Conservation (phyloP, 2,329 filamentous ascomycete genomes). For the Didymosphaeria variabile region DNA sequence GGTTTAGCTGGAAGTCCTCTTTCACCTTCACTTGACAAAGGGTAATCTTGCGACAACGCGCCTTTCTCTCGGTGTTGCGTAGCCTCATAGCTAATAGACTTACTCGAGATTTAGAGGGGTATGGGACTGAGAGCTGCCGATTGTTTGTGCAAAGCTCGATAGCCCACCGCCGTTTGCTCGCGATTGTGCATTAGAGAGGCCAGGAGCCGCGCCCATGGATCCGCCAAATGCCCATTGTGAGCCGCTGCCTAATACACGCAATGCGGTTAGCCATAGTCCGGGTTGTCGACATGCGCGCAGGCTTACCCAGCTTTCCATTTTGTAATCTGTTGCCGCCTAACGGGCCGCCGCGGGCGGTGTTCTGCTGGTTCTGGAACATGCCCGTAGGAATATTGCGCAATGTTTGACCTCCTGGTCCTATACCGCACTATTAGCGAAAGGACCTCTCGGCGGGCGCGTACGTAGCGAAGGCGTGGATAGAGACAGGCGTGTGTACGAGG, state of each 20-base stretch:
- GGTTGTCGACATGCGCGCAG: not conserved
- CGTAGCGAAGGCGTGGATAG: slow-evolving; percentile 2
- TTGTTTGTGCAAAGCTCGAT: slow-evolving; percentile 66
- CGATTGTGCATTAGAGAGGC: slow-evolving; percentile 60
- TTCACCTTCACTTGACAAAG: not conserved
- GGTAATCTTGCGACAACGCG: slow-evolving; percentile 3
- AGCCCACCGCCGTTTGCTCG: slow-evolving; percentile 59
- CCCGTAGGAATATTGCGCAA: slow-evolving; percentile 62
- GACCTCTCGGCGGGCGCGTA: slow-evolving; percentile 6
- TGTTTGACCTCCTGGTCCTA: slow-evolving; percentile 61
- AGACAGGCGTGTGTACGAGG: not conserved
- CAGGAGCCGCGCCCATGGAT: slow-evolving; percentile 62
- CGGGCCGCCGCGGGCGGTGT: slow-evolving; percentile 58
- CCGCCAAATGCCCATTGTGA: slow-evolving; percentile 67
- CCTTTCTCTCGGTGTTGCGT: slow-evolving; percentile 18
- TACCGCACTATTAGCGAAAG: slow-evolving; percentile 21
- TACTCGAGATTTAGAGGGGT: slow-evolving; percentile 66
- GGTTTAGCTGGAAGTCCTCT: slow-evolving; percentile 30
- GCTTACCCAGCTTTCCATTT: slow-evolving; percentile 64
- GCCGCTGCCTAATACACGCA: slow-evolving; percentile 56
- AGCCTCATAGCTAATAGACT: slow-evolving; percentile 44
- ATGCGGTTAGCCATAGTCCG: slow-evolving; percentile 28
- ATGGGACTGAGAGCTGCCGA: slow-evolving; percentile 62
- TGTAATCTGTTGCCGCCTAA: slow-evolving; percentile 60
- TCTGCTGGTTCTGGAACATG: slow-evolving; percentile 63